These are phyloP conservation scores for Pseudopyrenochaeta lycopersici DNA, from an alignment of 2,329 filamentous ascomycete species.

Conservation along the genomic window DNA sequence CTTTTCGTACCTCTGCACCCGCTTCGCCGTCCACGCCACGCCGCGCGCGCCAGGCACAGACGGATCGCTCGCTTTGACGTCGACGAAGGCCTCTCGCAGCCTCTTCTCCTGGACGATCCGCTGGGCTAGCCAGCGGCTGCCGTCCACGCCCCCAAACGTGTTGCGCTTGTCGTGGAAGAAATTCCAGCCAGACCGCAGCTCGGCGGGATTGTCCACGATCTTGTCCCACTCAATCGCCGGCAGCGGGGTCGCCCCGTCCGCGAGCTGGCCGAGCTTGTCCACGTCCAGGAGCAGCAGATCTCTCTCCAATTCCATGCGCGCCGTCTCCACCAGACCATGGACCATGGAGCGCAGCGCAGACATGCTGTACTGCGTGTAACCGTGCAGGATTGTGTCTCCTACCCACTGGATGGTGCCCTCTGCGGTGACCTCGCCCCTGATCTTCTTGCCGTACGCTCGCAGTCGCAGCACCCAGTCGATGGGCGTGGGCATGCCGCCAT, in stretches of 20 bases:
- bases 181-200: slow-evolving; percentile 11
- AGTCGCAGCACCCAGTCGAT: slow-evolving; percentile 9
- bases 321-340: slow-evolving; percentile 13
- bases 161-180: slow-evolving; percentile 20
- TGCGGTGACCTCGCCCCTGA: slow-evolving; percentile 8
- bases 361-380: slow-evolving; percentile 20
- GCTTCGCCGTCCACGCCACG: background rate
- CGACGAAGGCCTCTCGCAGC: slow-evolving; percentile 6
- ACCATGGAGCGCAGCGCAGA: slow-evolving; percentile 18
- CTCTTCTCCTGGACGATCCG: background rate
- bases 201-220: slow-evolving; percentile 13
- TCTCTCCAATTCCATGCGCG: slow-evolving; percentile 12
- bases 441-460: slow-evolving; percentile 10
- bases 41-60: background rate
- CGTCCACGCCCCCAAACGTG: slow-evolving; percentile 1
- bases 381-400: slow-evolving; percentile 13
- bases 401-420: slow-evolving; percentile 9
- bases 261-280: background rate
- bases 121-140: slow-evolving; percentile 7
- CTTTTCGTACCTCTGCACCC: slow-evolving; percentile 19
- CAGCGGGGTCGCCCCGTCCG: background rate
- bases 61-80: background rate
- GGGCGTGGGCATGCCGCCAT: background rate
- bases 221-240: slow-evolving; percentile 14
- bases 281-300: background rate